Evolutionary conservation across 2,329 filamentous ascomycete genomes (phyloP), one percentile per base, ranked within the genome.

Genomic region (Exophiala oligosperma): DNA sequence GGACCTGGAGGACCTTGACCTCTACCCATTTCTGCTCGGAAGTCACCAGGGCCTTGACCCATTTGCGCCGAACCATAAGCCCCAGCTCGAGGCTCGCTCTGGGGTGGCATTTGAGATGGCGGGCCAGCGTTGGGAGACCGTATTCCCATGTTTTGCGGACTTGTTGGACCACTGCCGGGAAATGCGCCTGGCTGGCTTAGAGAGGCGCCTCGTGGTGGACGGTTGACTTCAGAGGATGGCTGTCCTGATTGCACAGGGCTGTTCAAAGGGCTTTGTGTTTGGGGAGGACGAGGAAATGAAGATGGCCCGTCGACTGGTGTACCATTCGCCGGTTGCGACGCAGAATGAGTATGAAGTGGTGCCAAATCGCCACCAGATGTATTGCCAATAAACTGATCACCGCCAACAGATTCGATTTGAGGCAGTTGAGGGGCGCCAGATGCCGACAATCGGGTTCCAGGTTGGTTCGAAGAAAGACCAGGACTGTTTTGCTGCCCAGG

Each of bases 371-470:
- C 37, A 21, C 60, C 56, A 14, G 53, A 46, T 21, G 52, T 48
- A 17, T 56, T 48, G 14, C 49, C 52, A 12, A 8, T 41, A 29
- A 59, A 54, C 48, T 28, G 49, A 35, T 55, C 54, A 17, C 48
- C 37, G 12, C 24, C 40, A 3, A 49, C 17, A n/a, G 49, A 21
- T 5, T 54, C 54, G 21, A 52, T 60, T 47, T 60, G 62, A 35
- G 56, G 56, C 23, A 55, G 40, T 51, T 60, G 59, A 38, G 56
- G 58, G n/a, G 59, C 35, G 21, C 44, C 59, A 17, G 59, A 55
- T 23, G 32, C 32, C 9, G 57, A 26, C 23, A 38, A 14, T 37
- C 52, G 54, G 26, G 32, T 54, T 24, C 37, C 38, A 7, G 46
- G 29, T 35, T 48, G 49, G 23, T 52, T 24, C 9, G 56, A 47